phyloP scores from a whole-genome alignment of 73 alveolate genomes.

The Symbiodinium pilosum region DNA sequence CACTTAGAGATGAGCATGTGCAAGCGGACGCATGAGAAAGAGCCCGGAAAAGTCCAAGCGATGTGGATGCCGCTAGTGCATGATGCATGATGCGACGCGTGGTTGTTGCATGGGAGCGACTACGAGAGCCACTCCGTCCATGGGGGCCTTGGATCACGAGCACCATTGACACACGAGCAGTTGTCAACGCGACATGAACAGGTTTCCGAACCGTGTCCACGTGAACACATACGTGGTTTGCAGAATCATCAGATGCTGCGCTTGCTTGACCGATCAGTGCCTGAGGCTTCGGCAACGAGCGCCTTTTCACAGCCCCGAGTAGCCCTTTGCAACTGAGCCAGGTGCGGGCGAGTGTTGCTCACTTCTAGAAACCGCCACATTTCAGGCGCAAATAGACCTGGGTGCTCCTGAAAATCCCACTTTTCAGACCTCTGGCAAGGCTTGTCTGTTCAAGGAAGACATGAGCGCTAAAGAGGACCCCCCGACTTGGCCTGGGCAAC shows the following conservation, averaged over 20 bases:
- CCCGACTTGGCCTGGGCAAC: no score
- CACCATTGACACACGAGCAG: no score
- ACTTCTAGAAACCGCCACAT: no score
- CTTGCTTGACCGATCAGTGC: neutral
- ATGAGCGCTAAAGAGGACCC: no score
- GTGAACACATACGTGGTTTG: neutral
- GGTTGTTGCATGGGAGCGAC: constrained; percentile 94
- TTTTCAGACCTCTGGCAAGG: no score
- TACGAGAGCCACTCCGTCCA: constrained; percentile 86
- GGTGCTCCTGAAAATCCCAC: neutral
- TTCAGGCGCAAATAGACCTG: no score
- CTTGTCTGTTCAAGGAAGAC: no score
- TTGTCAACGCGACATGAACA: no score
- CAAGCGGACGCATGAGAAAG: constrained; percentile 89
- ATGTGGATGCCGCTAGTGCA: constrained; percentile 94
- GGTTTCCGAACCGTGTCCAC: neutral
- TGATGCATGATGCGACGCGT: constrained; percentile 93
- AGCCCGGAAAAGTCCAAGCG: constrained; percentile 92
- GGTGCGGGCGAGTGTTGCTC: no score
- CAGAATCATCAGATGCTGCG: no score
- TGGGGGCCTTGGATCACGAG: constrained; percentile 43
- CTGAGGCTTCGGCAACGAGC: constrained; percentile 42
- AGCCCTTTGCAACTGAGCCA: constrained; percentile 93
- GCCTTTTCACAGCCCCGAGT: constrained; percentile 95
- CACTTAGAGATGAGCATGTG: constrained; percentile 67